Evolutionary conservation across 2,329 filamentous ascomycete genomes (phyloP).

Genomic region (Penicillium brevicompactum): DNA sequence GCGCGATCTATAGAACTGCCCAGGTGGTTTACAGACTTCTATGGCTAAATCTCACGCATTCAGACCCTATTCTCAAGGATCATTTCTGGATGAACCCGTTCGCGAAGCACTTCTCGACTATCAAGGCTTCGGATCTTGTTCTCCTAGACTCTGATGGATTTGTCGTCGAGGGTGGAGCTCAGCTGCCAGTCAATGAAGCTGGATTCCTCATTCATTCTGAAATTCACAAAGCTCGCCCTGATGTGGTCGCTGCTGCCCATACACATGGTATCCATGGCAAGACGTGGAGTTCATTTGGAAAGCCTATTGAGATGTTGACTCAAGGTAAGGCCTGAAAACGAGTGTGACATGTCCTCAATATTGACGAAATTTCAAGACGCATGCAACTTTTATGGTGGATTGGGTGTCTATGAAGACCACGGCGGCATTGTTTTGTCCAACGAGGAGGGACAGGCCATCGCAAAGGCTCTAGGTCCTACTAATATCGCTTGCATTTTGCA

Average conservation of each 20-base stretch:
- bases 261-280: constrained; percentile 62
- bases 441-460: constrained; percentile 44
- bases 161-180: constrained; percentile 44
- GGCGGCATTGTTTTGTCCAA: constrained; percentile 44
- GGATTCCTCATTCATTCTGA: constrained; percentile 65
- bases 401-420: constrained; percentile 43
- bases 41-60: not conserved
- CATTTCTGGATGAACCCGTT: constrained; percentile 47
- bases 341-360: not conserved
- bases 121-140: constrained; percentile 46
- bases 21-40: not conserved
- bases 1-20: not conserved
- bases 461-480: constrained; percentile 40
- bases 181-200: constrained; percentile 44
- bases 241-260: constrained; percentile 61
- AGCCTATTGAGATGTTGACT: constrained; percentile 60
- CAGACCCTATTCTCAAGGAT: constrained; percentile 40
- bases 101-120: constrained; percentile 44
- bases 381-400: constrained; percentile 42
- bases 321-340: constrained; percentile 50
- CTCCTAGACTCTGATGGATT: constrained; percentile 44
- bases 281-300: constrained; percentile 64
- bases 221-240: constrained; percentile 60
- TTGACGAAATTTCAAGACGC: constrained; percentile 28
- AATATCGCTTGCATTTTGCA: constrained; percentile 46